Evolutionary conservation across 148 eudicot species (phyloP).

Genomic region (Rhododendron griersonianum): DNA sequence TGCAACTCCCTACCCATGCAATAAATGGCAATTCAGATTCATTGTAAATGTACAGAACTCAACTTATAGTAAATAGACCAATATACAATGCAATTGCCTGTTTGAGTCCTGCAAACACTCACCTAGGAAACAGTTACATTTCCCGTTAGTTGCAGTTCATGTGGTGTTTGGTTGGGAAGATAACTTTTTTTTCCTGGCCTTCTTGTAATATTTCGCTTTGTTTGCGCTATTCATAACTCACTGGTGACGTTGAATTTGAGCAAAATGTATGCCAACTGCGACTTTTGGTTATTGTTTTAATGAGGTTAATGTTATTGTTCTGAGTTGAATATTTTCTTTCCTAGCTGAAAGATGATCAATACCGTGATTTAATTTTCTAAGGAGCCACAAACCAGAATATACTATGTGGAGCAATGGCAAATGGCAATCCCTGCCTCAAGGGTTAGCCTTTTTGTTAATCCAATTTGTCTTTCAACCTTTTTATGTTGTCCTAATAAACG

Average conservation of each 20-base stretch:
- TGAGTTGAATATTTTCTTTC: neutral
- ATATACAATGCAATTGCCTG: neutral
- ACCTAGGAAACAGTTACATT: neutral
- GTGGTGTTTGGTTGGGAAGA: slow-evolving; percentile 1
- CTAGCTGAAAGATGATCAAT: neutral
- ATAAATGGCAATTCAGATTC: neutral
- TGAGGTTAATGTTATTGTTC: neutral
- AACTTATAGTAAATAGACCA: neutral
- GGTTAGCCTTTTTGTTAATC: neutral
- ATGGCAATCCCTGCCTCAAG: neutral
- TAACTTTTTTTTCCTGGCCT: neutral
- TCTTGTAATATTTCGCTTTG: neutral
- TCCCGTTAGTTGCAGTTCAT: neutral
- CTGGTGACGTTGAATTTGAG: neutral
- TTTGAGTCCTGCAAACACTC: neutral
- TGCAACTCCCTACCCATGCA: neutral
- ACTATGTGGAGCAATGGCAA: neutral
- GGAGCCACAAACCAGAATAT: neutral
- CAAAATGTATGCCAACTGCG: neutral
- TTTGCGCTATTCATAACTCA: neutral
- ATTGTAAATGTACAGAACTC: neutral
- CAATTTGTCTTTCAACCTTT: neutral
- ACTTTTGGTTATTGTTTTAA: neutral
- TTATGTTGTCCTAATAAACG: neutral
- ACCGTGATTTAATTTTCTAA: neutral